phyloP scores from a whole-genome alignment of 331 rosid species.

The Spiraea crenata region DNA sequence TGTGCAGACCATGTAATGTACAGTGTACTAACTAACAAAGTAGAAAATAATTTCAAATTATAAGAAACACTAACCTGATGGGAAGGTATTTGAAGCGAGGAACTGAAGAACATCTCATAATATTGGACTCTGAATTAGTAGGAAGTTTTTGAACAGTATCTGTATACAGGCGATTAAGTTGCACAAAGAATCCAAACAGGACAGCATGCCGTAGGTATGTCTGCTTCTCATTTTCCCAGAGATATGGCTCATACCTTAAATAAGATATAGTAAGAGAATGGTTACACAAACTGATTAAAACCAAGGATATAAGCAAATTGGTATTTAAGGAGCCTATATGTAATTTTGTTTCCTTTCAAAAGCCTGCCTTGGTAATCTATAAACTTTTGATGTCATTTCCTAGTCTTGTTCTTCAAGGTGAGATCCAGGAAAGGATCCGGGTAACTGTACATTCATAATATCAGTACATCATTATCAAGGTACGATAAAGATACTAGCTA shows the following conservation, averaged over 20 bases:
- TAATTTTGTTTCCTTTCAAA: background rate
- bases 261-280: constrained; percentile 14
- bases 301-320: background rate
- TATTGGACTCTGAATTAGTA: constrained; percentile 93
- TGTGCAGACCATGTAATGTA: background rate
- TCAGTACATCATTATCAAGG: background rate
- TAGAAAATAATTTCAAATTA: background rate
- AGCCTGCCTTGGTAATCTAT: background rate
- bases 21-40: background rate
- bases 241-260: constrained; percentile 86
- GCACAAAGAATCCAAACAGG: constrained; percentile 97
- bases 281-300: background rate
- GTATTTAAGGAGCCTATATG: background rate
- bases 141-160: constrained; percentile 91
- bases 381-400: background rate
- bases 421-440: background rate
- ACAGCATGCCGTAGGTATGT: constrained; percentile 92
- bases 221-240: constrained; percentile 97
- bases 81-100: constrained; percentile 99
- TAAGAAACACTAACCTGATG: constrained; percentile 65
- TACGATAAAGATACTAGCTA: background rate
- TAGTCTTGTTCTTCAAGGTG: background rate
- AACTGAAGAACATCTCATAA: constrained; percentile 88
- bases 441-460: background rate
- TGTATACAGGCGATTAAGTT: constrained; percentile 84